These are phyloP conservation scores for Iberis pinnata DNA, from an alignment of 345 rosid species.

Conservation along the genomic window DNA sequence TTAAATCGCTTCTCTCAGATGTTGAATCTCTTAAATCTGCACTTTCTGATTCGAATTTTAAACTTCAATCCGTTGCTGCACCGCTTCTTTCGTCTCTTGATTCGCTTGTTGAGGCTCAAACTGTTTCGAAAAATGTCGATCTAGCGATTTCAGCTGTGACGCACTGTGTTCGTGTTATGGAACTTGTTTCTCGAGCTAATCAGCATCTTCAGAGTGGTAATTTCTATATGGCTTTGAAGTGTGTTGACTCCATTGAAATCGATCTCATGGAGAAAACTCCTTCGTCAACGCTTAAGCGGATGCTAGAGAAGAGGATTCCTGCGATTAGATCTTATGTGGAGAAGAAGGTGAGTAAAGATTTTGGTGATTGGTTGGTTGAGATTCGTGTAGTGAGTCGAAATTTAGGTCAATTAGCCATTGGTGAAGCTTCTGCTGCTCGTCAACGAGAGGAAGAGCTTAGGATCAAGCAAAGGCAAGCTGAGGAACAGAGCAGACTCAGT, in stretches of 20 bases:
- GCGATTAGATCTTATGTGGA: conserved; percentile 67
- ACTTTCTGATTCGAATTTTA: conserved; percentile 76
- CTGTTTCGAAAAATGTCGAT: conserved; percentile 60
- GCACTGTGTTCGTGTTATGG: conserved; percentile 58
- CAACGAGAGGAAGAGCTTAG: conserved; percentile 94
- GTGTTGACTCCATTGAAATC: conserved; percentile 65
- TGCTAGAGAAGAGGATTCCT: conserved; percentile 85
- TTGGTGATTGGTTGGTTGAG: conserved; percentile 95
- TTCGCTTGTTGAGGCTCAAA: conserved; percentile 63
- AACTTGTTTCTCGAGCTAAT: conserved; percentile 71
- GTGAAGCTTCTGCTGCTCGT: conserved; percentile 88
- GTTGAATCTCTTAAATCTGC: conserved; percentile 90
- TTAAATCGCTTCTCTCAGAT: conserved; percentile 92
- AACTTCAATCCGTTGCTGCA: conserved; percentile 70
- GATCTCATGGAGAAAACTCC: conserved; percentile 58
- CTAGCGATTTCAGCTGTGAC: conserved; percentile 51
- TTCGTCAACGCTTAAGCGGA: conserved; percentile 64
- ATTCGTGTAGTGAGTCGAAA: conserved; percentile 90
- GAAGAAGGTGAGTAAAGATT: conserved; percentile 79
- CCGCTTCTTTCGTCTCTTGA: conserved; percentile 79
- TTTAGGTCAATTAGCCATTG: conserved; percentile 87
- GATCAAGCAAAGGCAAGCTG: conserved; percentile 92
- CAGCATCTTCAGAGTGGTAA: conserved; percentile 56
- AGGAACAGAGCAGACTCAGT: conserved; percentile 89
- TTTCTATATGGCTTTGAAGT: conserved; percentile 85